Percentiles rank a stretch among this genome's conserved stretches.
Evolutionary conservation across 495 filamentous ascomycete genomes (phyloP).

Genomic region (Lophiostoma macrostomum): DNA sequence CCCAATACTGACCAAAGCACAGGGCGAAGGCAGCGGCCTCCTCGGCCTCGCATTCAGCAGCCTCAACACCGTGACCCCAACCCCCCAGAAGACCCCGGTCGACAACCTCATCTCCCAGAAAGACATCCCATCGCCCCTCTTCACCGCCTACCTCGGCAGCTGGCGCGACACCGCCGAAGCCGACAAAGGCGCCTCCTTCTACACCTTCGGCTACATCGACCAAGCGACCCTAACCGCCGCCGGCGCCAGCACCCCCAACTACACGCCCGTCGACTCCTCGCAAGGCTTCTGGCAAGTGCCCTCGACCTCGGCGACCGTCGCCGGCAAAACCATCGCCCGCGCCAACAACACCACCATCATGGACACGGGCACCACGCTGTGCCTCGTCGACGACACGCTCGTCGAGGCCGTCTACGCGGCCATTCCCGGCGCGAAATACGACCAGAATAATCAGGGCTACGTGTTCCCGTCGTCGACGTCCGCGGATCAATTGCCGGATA

Average conservation of each 20-base stretch:
- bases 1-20: conserved; percentile 26
- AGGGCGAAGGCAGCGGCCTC: conserved; percentile 63
- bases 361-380: conserved; percentile 74
- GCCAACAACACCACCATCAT: conserved; percentile 69
- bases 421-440: conserved; percentile 65
- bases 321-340: conserved; percentile 55
- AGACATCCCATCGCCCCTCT: conserved; percentile 53
- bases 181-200: conserved; percentile 59
- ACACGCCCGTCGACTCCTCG: conserved; percentile 64
- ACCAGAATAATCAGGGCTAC: conserved; percentile 63
- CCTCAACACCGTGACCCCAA: conserved; percentile 66
- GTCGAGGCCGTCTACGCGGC: conserved; percentile 66
- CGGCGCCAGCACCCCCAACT: conserved; percentile 56
- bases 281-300: conserved; percentile 72
- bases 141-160: conserved; percentile 68
- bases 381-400: conserved; percentile 63
- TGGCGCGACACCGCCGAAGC: conserved; percentile 55
- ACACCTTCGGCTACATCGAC: conserved; percentile 78
- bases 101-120: conserved; percentile 63
- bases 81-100: conserved; percentile 61
- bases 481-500: conserved; percentile 57
- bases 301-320: conserved; percentile 58
- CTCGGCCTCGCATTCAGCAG: conserved; percentile 66
- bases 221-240: conserved; percentile 53
- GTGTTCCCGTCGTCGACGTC: conserved; percentile 59